Evolutionary conservation across 805 yeast genomes (phyloP), one percentile per base, ranked within the genome.

Genomic region (Hanseniaspora thailandica): DNA sequence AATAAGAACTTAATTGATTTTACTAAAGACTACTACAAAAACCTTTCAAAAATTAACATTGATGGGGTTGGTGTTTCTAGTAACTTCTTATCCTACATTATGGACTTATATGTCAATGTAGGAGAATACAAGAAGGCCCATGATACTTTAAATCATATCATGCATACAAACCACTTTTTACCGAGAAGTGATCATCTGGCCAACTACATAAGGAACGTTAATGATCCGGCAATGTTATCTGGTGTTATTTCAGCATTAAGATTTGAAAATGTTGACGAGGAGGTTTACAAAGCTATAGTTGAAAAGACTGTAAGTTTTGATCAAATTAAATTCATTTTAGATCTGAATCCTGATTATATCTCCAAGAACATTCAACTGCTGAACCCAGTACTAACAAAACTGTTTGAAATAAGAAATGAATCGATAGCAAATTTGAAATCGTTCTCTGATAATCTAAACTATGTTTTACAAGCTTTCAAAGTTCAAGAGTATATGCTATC

Each of bases 291-390:
- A 6, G 25, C 34, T 13, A 34, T 49, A 13, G n/a, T 49, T 13
- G 30, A 49, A 12, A 40, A 49, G 12, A 10, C 41, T 6, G 38
- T 25, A 15, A 33, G 45, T 23, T 49, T 20, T 41, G 53, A 49
- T 17, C 26, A 49, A 35, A 25, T 49, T 12, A 49, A 49, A 22
- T 49, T 41, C 28, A 49, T 49, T 17, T 20, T 44, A 49, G 44
- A 41, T 9, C 41, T 49, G 17, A 49, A 49, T 13, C 53, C 53
- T 22, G 35, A 13, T 4, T 45, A 13, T n/a, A 20, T 49, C 2
- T 17, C 26, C 17, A 31, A 19, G 8, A 30, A 39, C 23, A 23
- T 34, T 6, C 15, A 15, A 3, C 23, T 40, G 5, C n/a, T 41
- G 26, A n/a, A 15, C 5, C 4, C 15, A 13, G 6, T 40, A 13